Evolutionary conservation across 345 rosid genomes (phyloP).

Genomic region (Raphanus sativus): DNA sequence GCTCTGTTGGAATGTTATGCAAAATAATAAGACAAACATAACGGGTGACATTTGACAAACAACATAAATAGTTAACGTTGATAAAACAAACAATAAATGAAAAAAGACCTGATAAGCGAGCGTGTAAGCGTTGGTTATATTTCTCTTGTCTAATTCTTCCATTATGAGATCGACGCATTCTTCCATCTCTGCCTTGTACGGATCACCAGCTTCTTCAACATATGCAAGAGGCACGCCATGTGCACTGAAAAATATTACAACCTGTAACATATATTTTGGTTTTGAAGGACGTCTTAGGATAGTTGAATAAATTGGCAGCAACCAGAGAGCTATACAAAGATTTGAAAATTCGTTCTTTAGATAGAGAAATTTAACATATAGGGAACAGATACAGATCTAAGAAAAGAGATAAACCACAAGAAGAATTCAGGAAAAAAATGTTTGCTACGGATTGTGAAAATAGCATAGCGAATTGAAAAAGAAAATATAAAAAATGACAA

Average conservation of each 20-base stretch:
- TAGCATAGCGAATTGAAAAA: background rate
- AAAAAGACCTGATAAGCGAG: constrained; percentile 90
- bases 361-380: background rate
- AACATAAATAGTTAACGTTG: background rate
- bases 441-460: constrained; percentile 11
- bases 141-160: constrained; percentile 92
- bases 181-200: constrained; percentile 99
- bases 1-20: constrained; percentile 60
- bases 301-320: constrained; percentile 1
- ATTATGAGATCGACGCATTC: constrained; percentile 95
- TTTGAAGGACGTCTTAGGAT: constrained; percentile 29
- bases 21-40: background rate
- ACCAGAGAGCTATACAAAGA: constrained; percentile 9
- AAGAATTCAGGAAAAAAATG: background rate
- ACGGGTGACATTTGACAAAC: background rate
- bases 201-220: constrained; percentile 99
- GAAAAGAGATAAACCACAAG: background rate
- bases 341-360: background rate
- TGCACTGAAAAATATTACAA: constrained; percentile 95
- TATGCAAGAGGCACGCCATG: constrained; percentile 99
- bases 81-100: background rate
- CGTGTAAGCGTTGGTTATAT: constrained; percentile 64
- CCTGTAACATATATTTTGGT: constrained; percentile 52
- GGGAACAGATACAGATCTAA: constrained; percentile 1
- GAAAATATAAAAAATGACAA: background rate